Evolutionary conservation across 2,329 filamentous ascomycete genomes (phyloP).

Genomic region (Erysiphe pulchra): DNA sequence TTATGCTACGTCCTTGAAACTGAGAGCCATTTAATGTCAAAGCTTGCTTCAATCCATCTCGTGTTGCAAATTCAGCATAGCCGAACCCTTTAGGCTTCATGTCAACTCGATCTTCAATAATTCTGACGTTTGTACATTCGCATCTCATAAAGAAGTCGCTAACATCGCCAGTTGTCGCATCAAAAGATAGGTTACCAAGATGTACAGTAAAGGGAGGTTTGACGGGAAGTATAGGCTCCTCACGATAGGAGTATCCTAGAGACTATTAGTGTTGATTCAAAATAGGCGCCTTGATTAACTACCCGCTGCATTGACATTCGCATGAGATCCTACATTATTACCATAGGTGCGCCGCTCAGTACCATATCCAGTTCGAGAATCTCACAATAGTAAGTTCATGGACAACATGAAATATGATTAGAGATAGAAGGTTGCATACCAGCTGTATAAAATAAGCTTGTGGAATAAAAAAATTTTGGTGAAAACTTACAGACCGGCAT

Average conservation of each 20-base stretch:
- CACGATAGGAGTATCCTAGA: constrained; percentile 36
- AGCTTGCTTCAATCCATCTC: constrained; percentile 80
- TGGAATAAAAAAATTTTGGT: background rate
- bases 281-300: constrained; percentile 3
- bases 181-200: constrained; percentile 88
- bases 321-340: constrained; percentile 12
- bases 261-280: background rate
- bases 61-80: constrained; percentile 75
- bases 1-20: constrained; percentile 73
- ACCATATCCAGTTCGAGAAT: constrained; percentile 13
- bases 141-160: constrained; percentile 67
- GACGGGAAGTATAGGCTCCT: constrained; percentile 63
- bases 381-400: constrained; percentile 6
- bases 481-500: constrained; percentile 14
- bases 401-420: background rate
- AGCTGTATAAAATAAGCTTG: constrained; percentile 6
- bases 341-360: constrained; percentile 13
- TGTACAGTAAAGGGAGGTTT: constrained; percentile 91
- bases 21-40: constrained; percentile 56
- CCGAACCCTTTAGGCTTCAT: constrained; percentile 93
- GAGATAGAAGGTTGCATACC: constrained; percentile 9
- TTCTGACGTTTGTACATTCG: constrained; percentile 69
- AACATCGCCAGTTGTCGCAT: constrained; percentile 63
- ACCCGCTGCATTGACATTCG: constrained; percentile 11
- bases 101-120: constrained; percentile 89